Percentiles rank a stretch among this genome's conserved stretches.
These are phyloP conservation scores for Penicillium sp. DNA, from an alignment of 2,329 filamentous ascomycete species.

Conservation along the genomic window DNA sequence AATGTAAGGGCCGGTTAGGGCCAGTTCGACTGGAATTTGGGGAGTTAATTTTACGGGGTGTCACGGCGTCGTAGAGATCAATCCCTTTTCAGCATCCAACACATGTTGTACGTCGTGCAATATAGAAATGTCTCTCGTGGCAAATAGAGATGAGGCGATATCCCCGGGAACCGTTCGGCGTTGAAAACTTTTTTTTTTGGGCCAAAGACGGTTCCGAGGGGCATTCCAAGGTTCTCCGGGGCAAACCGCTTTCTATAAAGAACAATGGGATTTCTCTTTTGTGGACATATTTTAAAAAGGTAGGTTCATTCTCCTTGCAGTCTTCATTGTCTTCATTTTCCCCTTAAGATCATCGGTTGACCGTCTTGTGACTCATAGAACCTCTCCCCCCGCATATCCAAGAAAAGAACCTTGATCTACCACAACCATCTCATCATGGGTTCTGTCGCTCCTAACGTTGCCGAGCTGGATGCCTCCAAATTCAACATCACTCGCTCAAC, in stretches of 20 bases:
- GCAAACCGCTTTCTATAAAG: conserved; percentile 21
- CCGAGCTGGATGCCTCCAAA: conserved; percentile 43
- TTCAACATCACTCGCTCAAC: conserved; percentile 41
- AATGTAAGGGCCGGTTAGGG: too few species aligned
- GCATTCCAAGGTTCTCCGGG: conserved; percentile 9
- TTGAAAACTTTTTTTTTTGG: conserved; percentile 21
- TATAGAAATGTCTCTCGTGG: not conserved
- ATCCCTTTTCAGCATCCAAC: not conserved
- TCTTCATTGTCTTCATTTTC: not conserved
- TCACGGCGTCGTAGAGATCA: not conserved
- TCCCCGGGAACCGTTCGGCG: conserved; percentile 14
- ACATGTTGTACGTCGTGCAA: not conserved
- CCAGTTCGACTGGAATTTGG: not conserved
- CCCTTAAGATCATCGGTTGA: not conserved
- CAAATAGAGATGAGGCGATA: conserved; percentile 10
- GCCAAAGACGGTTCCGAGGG: conserved; percentile 4
- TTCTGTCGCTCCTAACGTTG: conserved; percentile 29
- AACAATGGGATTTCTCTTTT: conserved; percentile 3
- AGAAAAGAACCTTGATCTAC: not conserved
- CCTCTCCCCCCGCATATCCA: not conserved
- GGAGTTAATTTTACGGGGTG: not conserved
- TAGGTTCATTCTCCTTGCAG: not conserved
- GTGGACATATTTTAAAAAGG: not conserved
- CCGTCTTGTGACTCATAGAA: conserved; percentile 15
- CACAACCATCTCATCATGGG: conserved; percentile 27